phyloP scores from a whole-genome alignment of 2,329 filamentous ascomycete genomes.

The Pezicula radicicola region DNA sequence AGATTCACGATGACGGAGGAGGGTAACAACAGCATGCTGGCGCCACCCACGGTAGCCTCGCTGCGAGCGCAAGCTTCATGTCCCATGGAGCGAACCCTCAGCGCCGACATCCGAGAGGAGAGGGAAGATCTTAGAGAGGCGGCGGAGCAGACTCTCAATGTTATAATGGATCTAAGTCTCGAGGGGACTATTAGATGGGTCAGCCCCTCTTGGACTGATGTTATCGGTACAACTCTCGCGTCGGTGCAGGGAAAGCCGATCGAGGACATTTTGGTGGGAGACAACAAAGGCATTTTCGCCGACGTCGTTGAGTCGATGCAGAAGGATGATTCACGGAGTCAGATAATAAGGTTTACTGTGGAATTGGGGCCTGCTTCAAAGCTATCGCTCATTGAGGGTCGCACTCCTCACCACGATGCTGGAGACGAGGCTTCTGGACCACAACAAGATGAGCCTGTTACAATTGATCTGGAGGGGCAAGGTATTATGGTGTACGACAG shows the following conservation, averaged over 20 bases:
- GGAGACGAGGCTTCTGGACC: constrained; percentile 26
- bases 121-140: constrained; percentile 92
- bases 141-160: constrained; percentile 93
- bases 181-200: constrained; percentile 93
- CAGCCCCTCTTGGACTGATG: constrained; percentile 91
- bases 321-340: constrained; percentile 88
- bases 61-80: constrained; percentile 25
- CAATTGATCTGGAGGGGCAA: constrained; percentile 86
- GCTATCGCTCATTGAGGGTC: constrained; percentile 43
- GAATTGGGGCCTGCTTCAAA: constrained; percentile 67
- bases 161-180: constrained; percentile 90
- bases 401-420: constrained; percentile 18
- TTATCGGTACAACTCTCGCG: constrained; percentile 76
- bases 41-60: constrained; percentile 26
- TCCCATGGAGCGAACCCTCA: constrained; percentile 65
- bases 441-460: constrained; percentile 39
- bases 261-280: constrained; percentile 73
- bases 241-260: constrained; percentile 75
- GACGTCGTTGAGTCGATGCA: constrained; percentile 86
- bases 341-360: constrained; percentile 80
- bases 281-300: constrained; percentile 76
- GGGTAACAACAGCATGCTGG: constrained; percentile 20
- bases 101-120: constrained; percentile 88
- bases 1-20: constrained; percentile 21
- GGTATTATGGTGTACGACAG: constrained; percentile 98